A percentile compares a stretch with the other conserved stretches of the same genome.
phyloP scores from a whole-genome alignment of 805 yeast species.

The Candida ponderosae region DNA sequence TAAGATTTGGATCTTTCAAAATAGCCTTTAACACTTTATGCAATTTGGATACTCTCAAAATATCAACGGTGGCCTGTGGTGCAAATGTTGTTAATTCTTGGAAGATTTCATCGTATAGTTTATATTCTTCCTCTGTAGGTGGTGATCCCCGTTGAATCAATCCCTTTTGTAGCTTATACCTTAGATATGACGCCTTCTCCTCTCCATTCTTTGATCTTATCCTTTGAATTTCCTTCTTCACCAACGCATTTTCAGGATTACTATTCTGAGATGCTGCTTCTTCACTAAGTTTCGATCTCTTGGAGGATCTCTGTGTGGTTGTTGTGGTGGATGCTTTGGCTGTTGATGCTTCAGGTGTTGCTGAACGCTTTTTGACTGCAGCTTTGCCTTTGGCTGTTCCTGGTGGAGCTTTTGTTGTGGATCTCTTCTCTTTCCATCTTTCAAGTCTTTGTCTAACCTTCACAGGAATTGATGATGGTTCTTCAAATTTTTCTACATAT shows the following conservation, averaged over 20 bases:
- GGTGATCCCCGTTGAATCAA: constrained; percentile 34
- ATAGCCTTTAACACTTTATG: constrained; percentile 47
- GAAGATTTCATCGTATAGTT: constrained; percentile 31
- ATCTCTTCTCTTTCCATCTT: too few species aligned
- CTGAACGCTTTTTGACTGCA: neutral
- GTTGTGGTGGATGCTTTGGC: neutral
- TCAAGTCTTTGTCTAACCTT: too few species aligned
- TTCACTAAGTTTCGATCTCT: neutral
- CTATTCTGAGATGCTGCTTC: neutral
- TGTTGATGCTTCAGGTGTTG: neutral
- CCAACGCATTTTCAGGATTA: neutral
- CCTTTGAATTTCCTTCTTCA: constrained; percentile 1
- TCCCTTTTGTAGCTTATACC: constrained; percentile 40
- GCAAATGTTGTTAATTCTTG: constrained; percentile 35
- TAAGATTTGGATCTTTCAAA: constrained; percentile 29
- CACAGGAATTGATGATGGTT: too few species aligned
- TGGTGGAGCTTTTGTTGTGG: too few species aligned
- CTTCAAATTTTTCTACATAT: too few species aligned
- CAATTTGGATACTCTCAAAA: constrained; percentile 36
- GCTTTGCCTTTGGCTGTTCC: too few species aligned
- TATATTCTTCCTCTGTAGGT: constrained; percentile 37
- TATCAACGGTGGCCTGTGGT: constrained; percentile 24
- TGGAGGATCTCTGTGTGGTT: neutral
- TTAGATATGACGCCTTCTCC: constrained; percentile 18
- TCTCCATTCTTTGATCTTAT: neutral